phyloP scores from a whole-genome alignment of 192 early-diverging fungal genomes.

The Coemansia biformis region DNA sequence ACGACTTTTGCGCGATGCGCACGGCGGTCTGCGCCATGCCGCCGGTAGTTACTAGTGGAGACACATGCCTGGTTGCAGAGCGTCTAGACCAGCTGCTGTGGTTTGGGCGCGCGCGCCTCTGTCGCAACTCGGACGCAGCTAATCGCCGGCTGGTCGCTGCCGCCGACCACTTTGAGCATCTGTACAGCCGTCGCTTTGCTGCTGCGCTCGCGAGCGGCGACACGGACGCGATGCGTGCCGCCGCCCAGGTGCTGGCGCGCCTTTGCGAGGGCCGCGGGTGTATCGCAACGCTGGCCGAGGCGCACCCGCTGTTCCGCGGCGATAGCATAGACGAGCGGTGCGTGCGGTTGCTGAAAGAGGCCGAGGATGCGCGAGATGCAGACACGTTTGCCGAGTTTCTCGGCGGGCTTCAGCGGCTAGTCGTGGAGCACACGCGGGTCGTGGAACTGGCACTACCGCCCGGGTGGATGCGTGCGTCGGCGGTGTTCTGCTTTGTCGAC shows the following conservation, averaged over 20 bases:
- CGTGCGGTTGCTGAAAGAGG: background rate
- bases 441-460: conserved; percentile 18
- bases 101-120: conserved; percentile 31
- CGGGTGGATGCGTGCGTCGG: conserved; percentile 8
- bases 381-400: conserved; percentile 32
- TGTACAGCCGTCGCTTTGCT: conserved; percentile 15
- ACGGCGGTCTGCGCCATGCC: conserved; percentile 4
- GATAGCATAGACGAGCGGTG: background rate
- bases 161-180: conserved; percentile 24
- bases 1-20: conserved; percentile 20
- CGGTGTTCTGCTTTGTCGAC: conserved; percentile 28
- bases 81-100: conserved; percentile 48
- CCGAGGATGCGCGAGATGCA: conserved; percentile 9
- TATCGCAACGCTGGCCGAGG: conserved; percentile 22
- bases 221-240: conserved; percentile 14
- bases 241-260: conserved; percentile 18
- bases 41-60: background rate
- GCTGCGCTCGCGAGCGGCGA: conserved; percentile 15
- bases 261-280: conserved; percentile 38
- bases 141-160: conserved; percentile 24
- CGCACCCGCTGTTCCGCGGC: conserved; percentile 32
- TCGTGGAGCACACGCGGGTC: conserved; percentile 32
- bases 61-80: conserved; percentile 13
- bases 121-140: conserved; percentile 6
- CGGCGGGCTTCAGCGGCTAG: conserved; percentile 10